Evolutionary conservation across 768 basidiomycete genomes (phyloP), one percentile per base, ranked within the genome.

Genomic region (Boletellus sp.): DNA sequence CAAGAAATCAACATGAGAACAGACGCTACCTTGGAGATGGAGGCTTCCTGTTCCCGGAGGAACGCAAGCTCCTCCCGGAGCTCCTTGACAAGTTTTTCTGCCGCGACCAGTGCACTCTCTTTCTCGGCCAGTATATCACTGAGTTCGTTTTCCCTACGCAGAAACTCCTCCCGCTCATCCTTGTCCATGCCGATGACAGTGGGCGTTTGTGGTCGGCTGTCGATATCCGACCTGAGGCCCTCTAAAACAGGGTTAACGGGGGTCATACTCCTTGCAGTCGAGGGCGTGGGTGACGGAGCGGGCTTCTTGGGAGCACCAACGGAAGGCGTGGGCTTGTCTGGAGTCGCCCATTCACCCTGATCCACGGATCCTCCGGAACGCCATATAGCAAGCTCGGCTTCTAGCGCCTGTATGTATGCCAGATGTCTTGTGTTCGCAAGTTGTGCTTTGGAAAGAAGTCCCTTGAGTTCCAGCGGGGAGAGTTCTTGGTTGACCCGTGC

Each of bases 401-500:
- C 94, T 47, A 99, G 77, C 17, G 90, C 80, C 26, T 87, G 79
- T 56, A 96, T 91, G 65, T 94, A 90, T 58, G 89, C 83, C 71
- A 91, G 80, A 62, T 89, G 87, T 16, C 84, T 78, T 4, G 87
- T 82, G 54, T 92, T 90, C 28, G 93, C 85, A 28, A 88, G 74
- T 56, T 94, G 86, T 1, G 95, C 89, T 71, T 95, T 96, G 61
- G 84, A 83, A 53, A 99, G 77, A 32, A 96, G 76, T 11, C 82
- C 84, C 68, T 98, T 99, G 73, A 99, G 87, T 64, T 99, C 96
- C 42, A 94, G 76, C 2, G 96, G 95, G 3, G 95, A 91, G 45
- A 99, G 80, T 69, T 99, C 96, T 46, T 94, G 93, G 69, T 99
- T 99, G 73, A 99, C 91, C 40, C 96, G 89, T 53, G 96, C 96